A percentile compares a stretch with the other conserved stretches of the same genome.
phyloP scores from a whole-genome alignment of 192 early-diverging fungal genomes.

The Podila epigama region DNA sequence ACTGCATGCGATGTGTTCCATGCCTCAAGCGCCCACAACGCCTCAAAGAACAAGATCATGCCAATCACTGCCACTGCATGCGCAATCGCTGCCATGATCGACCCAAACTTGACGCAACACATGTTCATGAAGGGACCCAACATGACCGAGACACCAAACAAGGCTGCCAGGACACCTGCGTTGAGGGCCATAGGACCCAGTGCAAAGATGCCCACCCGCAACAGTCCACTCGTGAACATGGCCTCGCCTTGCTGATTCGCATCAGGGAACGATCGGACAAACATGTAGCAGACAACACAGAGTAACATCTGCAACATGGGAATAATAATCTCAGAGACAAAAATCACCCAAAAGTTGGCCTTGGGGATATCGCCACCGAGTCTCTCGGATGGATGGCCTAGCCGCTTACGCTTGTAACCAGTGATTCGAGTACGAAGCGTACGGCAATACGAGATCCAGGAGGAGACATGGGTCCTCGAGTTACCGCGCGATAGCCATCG shows the following conservation, averaged over 20 bases:
- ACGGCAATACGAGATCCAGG: slow-evolving; percentile 82
- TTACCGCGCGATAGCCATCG: slow-evolving; percentile 87
- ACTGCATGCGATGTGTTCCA: slow-evolving; percentile 70
- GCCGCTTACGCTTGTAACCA: slow-evolving; percentile 78
- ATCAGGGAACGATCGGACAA: slow-evolving; percentile 68
- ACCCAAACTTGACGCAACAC: slow-evolving; percentile 77
- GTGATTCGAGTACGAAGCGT: slow-evolving; percentile 75
- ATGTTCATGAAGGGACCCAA: slow-evolving; percentile 66
- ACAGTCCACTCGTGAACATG: slow-evolving; percentile 55
- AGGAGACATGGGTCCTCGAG: slow-evolving; percentile 74
- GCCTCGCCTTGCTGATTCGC: slow-evolving; percentile 13
- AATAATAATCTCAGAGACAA: slow-evolving; percentile 75
- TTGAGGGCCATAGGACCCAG: slow-evolving; percentile 76
- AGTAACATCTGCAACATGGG: slow-evolving; percentile 69
- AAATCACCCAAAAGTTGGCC: slow-evolving; percentile 71
- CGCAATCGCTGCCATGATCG: slow-evolving; percentile 70
- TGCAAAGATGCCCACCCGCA: slow-evolving; percentile 69
- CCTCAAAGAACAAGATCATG: slow-evolving; percentile 67
- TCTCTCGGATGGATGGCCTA: slow-evolving; percentile 70
- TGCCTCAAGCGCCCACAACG: slow-evolving; percentile 72
- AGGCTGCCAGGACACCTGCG: slow-evolving; percentile 63
- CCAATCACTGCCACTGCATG: slow-evolving; percentile 70
- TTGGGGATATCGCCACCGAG: slow-evolving; percentile 67
- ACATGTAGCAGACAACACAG: slow-evolving; percentile 70
- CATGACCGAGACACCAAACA: slow-evolving; percentile 71